Conservation (phyloP, 768 basidiomycete species). For the Daedalea quercina region DNA sequence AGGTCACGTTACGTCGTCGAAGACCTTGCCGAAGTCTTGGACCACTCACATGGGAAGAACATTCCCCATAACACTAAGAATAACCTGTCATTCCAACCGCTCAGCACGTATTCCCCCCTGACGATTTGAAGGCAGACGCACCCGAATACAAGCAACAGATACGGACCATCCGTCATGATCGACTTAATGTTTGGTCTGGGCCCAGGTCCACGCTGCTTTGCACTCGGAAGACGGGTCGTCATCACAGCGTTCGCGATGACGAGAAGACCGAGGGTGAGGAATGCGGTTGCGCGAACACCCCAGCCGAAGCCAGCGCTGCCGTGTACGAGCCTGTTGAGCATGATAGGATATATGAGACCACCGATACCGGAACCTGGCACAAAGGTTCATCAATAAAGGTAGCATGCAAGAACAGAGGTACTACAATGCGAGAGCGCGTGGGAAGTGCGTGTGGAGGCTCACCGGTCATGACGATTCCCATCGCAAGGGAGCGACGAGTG, state of each 20-base stretch:
- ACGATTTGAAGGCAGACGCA: no score
- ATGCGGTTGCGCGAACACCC: constrained; percentile 29
- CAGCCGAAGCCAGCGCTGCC: constrained; percentile 32
- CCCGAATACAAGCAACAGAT: constrained; percentile 5
- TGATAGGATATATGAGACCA: constrained; percentile 29
- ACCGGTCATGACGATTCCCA: constrained; percentile 25
- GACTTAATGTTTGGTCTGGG: not conserved
- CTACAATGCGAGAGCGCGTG: not conserved
- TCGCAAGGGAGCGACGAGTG: constrained; percentile 28
- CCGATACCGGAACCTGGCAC: constrained; percentile 20
- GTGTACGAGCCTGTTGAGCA: constrained; percentile 23
- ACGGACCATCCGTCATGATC: constrained; percentile 14
- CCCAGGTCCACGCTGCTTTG: not conserved
- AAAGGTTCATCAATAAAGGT: not conserved
- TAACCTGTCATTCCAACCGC: not conserved
- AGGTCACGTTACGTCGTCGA: not conserved
- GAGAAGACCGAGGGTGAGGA: constrained; percentile 14
- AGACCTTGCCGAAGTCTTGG: not conserved
- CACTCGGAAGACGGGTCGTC: constrained; percentile 6
- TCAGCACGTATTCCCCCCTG: not conserved
- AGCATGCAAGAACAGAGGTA: no score
- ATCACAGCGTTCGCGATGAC: constrained; percentile 13
- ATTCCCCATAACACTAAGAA: constrained; percentile 10
- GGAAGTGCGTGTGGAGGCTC: not conserved
- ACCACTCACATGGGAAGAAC: constrained; percentile 11